These are phyloP conservation scores for Cicer chorassanicum DNA, from an alignment of 306 rosid genomes.

Conservation along the genomic window DNA sequence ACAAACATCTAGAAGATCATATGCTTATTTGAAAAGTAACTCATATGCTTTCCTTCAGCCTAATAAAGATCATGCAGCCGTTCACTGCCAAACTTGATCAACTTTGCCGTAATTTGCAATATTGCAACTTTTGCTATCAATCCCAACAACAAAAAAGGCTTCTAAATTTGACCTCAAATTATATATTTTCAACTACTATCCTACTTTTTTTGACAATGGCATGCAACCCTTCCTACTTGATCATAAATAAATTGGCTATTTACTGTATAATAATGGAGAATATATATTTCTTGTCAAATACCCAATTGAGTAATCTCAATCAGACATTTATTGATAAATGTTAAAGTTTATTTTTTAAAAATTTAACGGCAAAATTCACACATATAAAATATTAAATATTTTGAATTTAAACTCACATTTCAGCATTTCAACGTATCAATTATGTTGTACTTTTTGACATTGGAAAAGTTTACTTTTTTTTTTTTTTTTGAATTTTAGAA, in stretches of 20 bases:
- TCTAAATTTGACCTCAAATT: no score
- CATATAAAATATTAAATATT: no score
- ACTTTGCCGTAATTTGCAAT: neutral
- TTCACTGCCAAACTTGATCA: neutral
- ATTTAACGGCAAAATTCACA: no score
- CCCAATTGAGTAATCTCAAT: neutral
- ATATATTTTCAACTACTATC: no score
- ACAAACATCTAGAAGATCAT: constrained; percentile 39
- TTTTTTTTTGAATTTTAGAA: no score
- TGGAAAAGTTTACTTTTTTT: no score
- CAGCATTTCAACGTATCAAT: no score
- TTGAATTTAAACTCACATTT: no score
- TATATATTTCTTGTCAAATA: constrained; percentile 39
- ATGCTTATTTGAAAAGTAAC: constrained; percentile 31
- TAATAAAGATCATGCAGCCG: constrained; percentile 1
- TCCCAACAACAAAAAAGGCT: neutral
- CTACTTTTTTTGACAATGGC: no score
- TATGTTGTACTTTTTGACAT: no score
- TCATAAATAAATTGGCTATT: constrained; percentile 18
- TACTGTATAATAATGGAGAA: constrained; percentile 20
- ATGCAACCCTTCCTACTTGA: neutral
- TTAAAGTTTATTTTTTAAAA: neutral
- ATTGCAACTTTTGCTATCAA: neutral
- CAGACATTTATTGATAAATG: neutral
- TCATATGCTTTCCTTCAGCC: neutral